These are phyloP conservation scores for Candida nanaspora DNA, from an alignment of 805 yeast species.

Conservation along the genomic window DNA sequence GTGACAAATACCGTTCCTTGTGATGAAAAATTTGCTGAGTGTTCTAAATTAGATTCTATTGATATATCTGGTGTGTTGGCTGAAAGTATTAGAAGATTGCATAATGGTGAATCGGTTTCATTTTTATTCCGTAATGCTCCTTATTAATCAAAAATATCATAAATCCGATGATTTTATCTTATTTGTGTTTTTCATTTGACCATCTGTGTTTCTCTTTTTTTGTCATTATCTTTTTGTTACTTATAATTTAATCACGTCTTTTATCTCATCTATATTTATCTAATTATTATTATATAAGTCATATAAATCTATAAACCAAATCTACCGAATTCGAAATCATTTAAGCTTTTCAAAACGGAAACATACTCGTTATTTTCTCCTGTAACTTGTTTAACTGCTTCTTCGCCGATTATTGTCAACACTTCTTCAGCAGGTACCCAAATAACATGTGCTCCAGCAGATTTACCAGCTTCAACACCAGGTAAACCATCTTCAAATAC, in stretches of 20 bases:
- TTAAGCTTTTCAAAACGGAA: slow-evolving; percentile 44
- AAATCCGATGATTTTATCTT: not conserved
- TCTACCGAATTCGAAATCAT: slow-evolving; percentile 41
- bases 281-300: not conserved
- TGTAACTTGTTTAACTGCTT: slow-evolving; percentile 36
- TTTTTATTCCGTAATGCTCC: slow-evolving; percentile 71
- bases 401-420: slow-evolving; percentile 41
- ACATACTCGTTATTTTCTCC: slow-evolving; percentile 41
- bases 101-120: slow-evolving; percentile 81
- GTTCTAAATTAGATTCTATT: slow-evolving; percentile 60
- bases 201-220: not conserved
- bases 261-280: not conserved
- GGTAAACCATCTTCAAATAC: slow-evolving; percentile 95
- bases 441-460: slow-evolving; percentile 79
- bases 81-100: slow-evolving; percentile 78
- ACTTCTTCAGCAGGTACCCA: slow-evolving; percentile 93
- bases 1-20: slow-evolving; percentile 81
- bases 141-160: slow-evolving; percentile 10
- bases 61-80: slow-evolving; percentile 72
- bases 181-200: not conserved
- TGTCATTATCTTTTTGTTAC: not conserved
- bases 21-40: slow-evolving; percentile 48
- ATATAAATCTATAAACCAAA: slow-evolving; percentile 31
- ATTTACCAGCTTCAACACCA: slow-evolving; percentile 79
- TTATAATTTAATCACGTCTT: no score